phyloP scores from a whole-genome alignment of 495 filamentous ascomycete species.

The Xylaria sp. region DNA sequence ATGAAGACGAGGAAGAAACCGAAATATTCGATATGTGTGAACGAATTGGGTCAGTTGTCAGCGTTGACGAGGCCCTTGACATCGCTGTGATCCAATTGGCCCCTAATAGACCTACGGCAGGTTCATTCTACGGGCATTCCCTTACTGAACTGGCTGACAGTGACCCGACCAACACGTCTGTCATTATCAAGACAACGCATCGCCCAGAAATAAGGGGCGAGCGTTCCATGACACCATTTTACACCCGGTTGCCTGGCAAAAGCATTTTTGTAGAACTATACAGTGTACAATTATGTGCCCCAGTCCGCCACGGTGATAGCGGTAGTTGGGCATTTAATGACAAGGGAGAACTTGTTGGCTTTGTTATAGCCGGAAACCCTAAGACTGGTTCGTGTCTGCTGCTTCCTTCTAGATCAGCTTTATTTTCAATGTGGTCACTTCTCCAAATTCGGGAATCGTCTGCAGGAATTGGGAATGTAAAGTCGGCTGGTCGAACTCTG shows the following conservation, averaged over 20 bases:
- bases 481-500: neutral
- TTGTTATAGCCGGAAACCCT: slow-evolving; percentile 16
- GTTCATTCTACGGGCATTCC: neutral
- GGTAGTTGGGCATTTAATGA: slow-evolving; percentile 19
- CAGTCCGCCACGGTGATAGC: slow-evolving; percentile 3
- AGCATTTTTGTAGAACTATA: slow-evolving; percentile 14
- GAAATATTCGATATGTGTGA: neutral
- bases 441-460: neutral
- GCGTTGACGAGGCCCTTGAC: slow-evolving; percentile 7
- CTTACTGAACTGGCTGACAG: neutral
- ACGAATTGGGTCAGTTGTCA: slow-evolving; percentile 10
- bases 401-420: slow-evolving; percentile 1
- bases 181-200: slow-evolving; percentile 5
- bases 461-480: neutral
- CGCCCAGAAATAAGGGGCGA: slow-evolving; percentile 2
- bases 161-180: slow-evolving; percentile 3
- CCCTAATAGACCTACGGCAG: too few species aligned
- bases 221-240: slow-evolving; percentile 13
- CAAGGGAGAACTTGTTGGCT: neutral
- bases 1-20: neutral
- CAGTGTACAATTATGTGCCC: slow-evolving; percentile 7
- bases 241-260: slow-evolving; percentile 11
- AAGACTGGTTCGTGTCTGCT: slow-evolving; percentile 10
- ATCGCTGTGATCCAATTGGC: slow-evolving; percentile 18
- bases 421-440: neutral